These are phyloP conservation scores for Pseudoneurospora amorphoporcata DNA, from an alignment of 495 filamentous ascomycete genomes.

Conservation along the genomic window DNA sequence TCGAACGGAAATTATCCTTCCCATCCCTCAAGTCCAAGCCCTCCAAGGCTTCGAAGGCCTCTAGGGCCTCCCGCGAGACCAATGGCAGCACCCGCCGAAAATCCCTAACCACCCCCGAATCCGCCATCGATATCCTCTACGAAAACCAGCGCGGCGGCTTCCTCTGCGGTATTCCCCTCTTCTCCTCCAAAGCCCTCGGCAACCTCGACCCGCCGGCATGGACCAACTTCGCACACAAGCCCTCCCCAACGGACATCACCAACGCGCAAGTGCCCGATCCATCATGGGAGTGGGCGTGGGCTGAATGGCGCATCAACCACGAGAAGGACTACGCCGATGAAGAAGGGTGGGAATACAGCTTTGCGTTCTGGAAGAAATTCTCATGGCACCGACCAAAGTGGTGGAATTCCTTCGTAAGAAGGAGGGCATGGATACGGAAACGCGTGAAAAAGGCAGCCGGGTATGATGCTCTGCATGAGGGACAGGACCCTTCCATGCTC, in stretches of 20 bases:
- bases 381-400: conserved; percentile 88
- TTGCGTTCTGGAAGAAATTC: conserved; percentile 65
- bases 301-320: conserved; percentile 88
- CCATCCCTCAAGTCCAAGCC: not conserved
- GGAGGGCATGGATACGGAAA: conserved; percentile 79
- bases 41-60: not conserved
- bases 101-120: conserved; percentile 30
- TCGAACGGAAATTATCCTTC: not conserved
- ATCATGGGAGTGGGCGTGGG: conserved; percentile 94
- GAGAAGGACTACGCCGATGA: conserved; percentile 63
- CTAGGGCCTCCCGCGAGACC: not conserved
- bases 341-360: conserved; percentile 92
- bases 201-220: conserved; percentile 79
- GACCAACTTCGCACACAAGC: conserved; percentile 63
- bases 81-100: not conserved
- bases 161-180: conserved; percentile 79
- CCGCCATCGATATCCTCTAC: conserved; percentile 77
- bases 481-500: conserved; percentile 49
- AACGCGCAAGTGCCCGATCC: conserved; percentile 93
- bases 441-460: conserved; percentile 52
- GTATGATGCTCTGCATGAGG: conserved; percentile 6
- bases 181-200: conserved; percentile 75
- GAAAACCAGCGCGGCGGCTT: conserved; percentile 86
- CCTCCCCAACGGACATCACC: conserved; percentile 74
- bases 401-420: conserved; percentile 85